phyloP scores from a whole-genome alignment of 2,329 filamentous ascomycete species.

The Talaromyces verruculosus region DNA sequence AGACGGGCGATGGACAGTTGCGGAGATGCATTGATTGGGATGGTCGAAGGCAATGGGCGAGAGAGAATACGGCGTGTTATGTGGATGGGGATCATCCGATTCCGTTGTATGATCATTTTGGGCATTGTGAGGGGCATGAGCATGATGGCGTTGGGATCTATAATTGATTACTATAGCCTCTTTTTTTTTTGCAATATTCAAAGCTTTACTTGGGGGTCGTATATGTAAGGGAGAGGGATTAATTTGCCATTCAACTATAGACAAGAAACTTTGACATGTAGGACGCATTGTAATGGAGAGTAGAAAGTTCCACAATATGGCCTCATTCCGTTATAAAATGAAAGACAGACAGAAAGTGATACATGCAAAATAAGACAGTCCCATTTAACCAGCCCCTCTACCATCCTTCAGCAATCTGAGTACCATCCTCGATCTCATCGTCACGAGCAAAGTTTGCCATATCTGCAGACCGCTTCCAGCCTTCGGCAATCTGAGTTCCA shows the following conservation, averaged over 20 bases:
- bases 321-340: background rate
- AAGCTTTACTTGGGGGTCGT: too few relatives aligned
- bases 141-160: background rate
- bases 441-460: background rate
- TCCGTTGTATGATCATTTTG: slow-evolving; percentile 24
- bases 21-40: slow-evolving; percentile 24
- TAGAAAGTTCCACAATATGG: background rate
- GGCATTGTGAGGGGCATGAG: slow-evolving; percentile 25
- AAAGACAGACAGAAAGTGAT: background rate
- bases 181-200: too few relatives aligned
- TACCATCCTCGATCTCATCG: background rate
- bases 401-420: background rate
- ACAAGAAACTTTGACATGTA: background rate
- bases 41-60: slow-evolving; percentile 23
- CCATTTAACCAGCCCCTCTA: background rate
- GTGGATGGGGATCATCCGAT: slow-evolving; percentile 24
- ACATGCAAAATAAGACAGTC: background rate
- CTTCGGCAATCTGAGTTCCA: background rate
- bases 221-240: background rate
- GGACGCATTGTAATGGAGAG: background rate
- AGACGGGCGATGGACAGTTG: slow-evolving; percentile 24
- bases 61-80: slow-evolving; percentile 31
- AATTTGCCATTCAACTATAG: background rate
- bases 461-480: background rate
- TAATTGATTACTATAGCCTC: too few relatives aligned